Evolutionary conservation across 768 basidiomycete species (phyloP), one percentile per base, ranked within the genome.

Genomic region (Mycena indigotica): DNA sequence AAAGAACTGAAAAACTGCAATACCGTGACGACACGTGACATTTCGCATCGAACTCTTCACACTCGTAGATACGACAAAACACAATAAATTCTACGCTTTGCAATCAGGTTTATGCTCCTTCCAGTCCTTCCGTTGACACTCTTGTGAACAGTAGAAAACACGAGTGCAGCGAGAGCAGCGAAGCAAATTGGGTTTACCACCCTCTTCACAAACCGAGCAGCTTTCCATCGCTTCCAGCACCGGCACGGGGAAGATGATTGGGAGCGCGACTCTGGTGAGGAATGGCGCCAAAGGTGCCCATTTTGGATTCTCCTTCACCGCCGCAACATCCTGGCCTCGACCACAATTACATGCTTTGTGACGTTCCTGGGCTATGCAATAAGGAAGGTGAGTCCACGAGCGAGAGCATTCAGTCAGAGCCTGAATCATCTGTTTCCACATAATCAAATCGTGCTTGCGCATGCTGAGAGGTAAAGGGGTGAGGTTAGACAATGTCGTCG

Each of bases 271-370:
- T 8, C 84, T 72, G 1, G 81, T 84, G 15, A 72, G 76, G 51
- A 77, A 77, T 5, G 75, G 74, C 1, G 75, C 74, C 13, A 85
- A 64, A 1, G 52, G 29, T 57, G 69, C 68, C 80, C 80, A 85
- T 10, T 63, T 58, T 13, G 61, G 41, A 0, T 67, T 58, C 15
- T 63, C 68, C 0, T 61, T 61, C 57, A 85, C 76, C 1, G 61
- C 67, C 2, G 71, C 77, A 4, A 78, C 67, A 48, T 79, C 75
- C 44, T 83, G 73, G 3, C 83, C 84, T 32, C 67, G 66, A 2
- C 84, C 84, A 48, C 85, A 87, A 2, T 71, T 72, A 58, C 86
- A 87, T 21, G 84, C 66, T 66, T 82, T 80, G n/a, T n/a, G n/a
- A n/a, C n/a, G n/a, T n/a, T n/a, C n/a, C 70, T 85, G 86, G 17